phyloP scores from a whole-genome alignment of 2,329 filamentous ascomycete species.

The Alternaria novae-zelandiae region DNA sequence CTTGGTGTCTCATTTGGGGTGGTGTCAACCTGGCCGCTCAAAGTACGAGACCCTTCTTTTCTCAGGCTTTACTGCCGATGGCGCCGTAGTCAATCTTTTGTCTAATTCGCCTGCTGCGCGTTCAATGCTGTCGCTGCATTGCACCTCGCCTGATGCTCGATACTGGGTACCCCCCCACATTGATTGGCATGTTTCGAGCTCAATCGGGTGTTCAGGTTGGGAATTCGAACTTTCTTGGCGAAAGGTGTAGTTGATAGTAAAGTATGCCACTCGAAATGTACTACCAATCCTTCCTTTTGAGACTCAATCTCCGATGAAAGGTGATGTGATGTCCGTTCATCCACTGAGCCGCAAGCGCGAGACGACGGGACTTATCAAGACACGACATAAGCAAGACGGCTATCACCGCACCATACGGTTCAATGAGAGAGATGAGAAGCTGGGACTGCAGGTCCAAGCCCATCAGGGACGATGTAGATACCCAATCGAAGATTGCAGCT shows the following conservation, averaged over 20 bases:
- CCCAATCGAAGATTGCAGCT: too few species aligned
- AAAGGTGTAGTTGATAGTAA: background rate
- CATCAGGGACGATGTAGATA: too few species aligned
- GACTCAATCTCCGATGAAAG: background rate
- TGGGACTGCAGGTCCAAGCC: too few species aligned
- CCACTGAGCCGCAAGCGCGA: background rate
- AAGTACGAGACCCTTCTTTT: background rate
- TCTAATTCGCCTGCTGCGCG: rapidly evolving
- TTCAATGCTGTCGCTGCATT: background rate
- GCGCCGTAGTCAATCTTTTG: background rate
- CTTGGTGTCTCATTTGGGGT: background rate
- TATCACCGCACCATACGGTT: background rate
- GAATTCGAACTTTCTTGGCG: background rate
- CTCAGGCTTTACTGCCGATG: background rate
- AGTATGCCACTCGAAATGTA: background rate
- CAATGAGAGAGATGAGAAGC: too few species aligned
- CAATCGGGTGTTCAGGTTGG: too few species aligned
- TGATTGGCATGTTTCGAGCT: too few species aligned
- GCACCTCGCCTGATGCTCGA: background rate
- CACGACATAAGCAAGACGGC: background rate
- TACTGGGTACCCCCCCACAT: rapidly evolving
- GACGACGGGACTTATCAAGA: background rate
- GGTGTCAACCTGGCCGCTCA: background rate
- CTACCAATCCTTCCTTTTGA: background rate
- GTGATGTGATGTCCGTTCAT: background rate